These are phyloP conservation scores for Leishmania mexicana DNA, from an alignment of 208 protist genomes.

Conservation along the genomic window DNA sequence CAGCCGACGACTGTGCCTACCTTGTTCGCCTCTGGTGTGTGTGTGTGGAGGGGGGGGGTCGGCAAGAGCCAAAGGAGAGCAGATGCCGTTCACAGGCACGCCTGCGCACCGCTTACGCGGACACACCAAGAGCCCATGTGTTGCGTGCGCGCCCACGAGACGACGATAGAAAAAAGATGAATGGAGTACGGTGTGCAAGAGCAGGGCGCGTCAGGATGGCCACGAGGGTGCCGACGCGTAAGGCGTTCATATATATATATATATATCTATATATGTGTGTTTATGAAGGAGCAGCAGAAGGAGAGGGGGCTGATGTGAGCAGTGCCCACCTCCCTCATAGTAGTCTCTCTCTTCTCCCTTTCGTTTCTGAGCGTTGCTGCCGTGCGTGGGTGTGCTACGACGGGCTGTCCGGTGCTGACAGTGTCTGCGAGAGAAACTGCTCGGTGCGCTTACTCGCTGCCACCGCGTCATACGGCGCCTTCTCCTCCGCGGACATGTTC, in stretches of 20 bases:
- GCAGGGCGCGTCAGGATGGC: background rate
- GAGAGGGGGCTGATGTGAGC: background rate
- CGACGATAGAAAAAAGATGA: slow-evolving; percentile 4
- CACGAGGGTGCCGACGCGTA: background rate
- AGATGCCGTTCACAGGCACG: background rate
- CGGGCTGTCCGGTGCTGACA: background rate
- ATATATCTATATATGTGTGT: background rate
- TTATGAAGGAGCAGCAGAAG: background rate
- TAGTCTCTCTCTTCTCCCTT: background rate
- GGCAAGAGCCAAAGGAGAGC: background rate
- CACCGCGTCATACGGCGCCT: slow-evolving; percentile 58
- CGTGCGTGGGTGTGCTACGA: background rate
- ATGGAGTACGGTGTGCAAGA: background rate
- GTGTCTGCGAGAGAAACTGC: slow-evolving; percentile 3
- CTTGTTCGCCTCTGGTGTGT: background rate
- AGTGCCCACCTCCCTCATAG: background rate
- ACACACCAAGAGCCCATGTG: background rate
- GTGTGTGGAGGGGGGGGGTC: background rate
- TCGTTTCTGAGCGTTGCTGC: background rate
- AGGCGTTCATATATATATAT: background rate
- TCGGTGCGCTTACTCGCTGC: slow-evolving; percentile 48
- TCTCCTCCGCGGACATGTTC: slow-evolving; percentile 45
- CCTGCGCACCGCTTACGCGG: background rate
- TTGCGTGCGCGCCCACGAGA: background rate
- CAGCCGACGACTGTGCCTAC: too few relatives aligned